Conservation (phyloP, 768 basidiomycete species). For the Solioccasus polychromus region DNA sequence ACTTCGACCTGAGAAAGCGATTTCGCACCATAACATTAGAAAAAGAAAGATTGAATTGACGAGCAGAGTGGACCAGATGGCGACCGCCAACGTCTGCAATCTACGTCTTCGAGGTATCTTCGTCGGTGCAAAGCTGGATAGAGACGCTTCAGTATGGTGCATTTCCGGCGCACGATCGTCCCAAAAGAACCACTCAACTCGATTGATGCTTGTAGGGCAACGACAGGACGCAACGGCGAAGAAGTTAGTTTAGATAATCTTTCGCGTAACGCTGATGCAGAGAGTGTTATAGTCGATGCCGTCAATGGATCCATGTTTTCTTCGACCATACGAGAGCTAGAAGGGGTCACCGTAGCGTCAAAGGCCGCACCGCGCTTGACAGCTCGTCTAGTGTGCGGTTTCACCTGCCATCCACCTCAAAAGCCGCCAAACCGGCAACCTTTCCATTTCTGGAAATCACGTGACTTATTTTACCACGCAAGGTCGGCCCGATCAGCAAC, state of each 20-base stretch:
- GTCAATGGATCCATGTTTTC: slow-evolving; percentile 35
- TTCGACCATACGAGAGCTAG: background rate
- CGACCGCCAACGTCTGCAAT: slow-evolving; percentile 86
- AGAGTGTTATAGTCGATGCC: slow-evolving; percentile 49
- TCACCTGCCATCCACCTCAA: no score
- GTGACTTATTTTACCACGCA: no score
- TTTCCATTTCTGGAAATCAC: no score
- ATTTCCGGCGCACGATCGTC: background rate
- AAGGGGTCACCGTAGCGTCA: no score
- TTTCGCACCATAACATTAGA: slow-evolving; percentile 74
- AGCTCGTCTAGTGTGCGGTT: no score
- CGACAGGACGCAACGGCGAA: slow-evolving; percentile 61
- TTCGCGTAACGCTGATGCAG: slow-evolving; percentile 60
- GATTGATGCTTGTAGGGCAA: slow-evolving; percentile 68
- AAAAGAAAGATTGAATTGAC: slow-evolving; percentile 64
- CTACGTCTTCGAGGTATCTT: slow-evolving; percentile 83
- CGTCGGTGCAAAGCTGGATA: slow-evolving; percentile 74
- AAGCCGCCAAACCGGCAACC: no score
- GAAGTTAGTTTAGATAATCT: slow-evolving; percentile 57
- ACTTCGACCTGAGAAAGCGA: background rate
- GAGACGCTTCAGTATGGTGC: background rate
- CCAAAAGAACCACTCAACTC: slow-evolving; percentile 48
- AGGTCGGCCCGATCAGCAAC: no score
- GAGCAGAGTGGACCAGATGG: slow-evolving; percentile 83
- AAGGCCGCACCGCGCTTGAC: no score